A percentile compares a stretch with the other conserved stretches of the same genome.
These are phyloP conservation scores for Pythium biforme DNA, from an alignment of 352 stramenopile species.

Conservation along the genomic window DNA sequence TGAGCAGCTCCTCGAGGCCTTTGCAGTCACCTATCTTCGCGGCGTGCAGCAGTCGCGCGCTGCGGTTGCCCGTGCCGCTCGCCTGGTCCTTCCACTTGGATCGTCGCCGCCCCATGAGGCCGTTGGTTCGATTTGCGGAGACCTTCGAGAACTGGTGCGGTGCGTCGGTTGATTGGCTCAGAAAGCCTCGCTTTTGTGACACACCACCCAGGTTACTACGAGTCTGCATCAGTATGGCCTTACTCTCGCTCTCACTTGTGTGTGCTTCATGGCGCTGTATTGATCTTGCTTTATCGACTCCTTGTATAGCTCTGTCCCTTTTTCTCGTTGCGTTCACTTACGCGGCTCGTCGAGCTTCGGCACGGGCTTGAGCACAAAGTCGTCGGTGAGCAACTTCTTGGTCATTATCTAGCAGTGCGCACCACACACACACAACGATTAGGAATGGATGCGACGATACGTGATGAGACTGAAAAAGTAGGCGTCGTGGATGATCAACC, in stretches of 20 bases:
- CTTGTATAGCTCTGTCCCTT: not conserved
- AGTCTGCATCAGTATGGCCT: too few species aligned
- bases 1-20: constrained; percentile 34
- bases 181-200: constrained; percentile 22
- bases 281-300: not conserved
- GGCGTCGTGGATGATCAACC: not conserved
- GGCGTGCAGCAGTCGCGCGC: constrained; percentile 45
- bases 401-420: constrained; percentile 62
- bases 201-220: not conserved
- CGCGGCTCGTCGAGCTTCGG: constrained; percentile 36
- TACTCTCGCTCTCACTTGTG: too few species aligned
- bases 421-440: not conserved
- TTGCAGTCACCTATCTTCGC: constrained; percentile 44
- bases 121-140: not conserved
- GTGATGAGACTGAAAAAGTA: too few species aligned
- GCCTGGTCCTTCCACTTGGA: constrained; percentile 70
- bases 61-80: constrained; percentile 27
- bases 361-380: constrained; percentile 86
- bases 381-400: constrained; percentile 75
- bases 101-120: constrained; percentile 53
- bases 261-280: constrained; percentile 1
- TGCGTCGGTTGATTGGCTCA: not conserved
- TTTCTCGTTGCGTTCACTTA: constrained; percentile 7
- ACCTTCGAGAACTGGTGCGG: not conserved
- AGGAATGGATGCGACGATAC: too few species aligned